Evolutionary conservation across 352 stramenopile genomes (phyloP).

Genomic region (Phytopythium oedochilum): DNA sequence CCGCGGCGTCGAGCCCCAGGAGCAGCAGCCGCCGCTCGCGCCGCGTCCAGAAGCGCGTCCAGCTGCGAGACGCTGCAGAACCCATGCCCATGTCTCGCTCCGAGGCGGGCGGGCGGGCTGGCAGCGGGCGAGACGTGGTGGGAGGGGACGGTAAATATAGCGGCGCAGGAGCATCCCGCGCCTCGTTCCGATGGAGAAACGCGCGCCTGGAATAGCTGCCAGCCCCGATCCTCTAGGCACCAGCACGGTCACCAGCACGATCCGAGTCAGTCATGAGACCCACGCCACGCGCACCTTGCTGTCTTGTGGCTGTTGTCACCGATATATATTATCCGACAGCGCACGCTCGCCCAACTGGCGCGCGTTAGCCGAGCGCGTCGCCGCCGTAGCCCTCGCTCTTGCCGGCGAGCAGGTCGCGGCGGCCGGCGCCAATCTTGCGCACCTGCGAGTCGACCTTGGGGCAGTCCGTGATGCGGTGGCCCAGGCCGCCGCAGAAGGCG

Average conservation of each 20-base stretch:
- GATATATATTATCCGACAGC: constrained; percentile 7
- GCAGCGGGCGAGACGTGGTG: no score
- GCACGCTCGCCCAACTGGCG: background rate
- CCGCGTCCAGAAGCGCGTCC: constrained; percentile 68
- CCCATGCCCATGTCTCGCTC: constrained; percentile 53
- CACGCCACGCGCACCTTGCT: background rate
- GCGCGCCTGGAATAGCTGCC: constrained; percentile 1
- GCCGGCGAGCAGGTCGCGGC: constrained; percentile 93
- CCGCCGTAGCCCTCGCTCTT: constrained; percentile 92
- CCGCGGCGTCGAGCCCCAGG: constrained; percentile 66
- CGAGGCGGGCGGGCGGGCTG: background rate
- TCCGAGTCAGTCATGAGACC: background rate
- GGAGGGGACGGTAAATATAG: constrained; percentile 9
- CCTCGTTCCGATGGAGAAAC: background rate
- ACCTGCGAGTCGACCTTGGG: constrained; percentile 98
- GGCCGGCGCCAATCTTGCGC: constrained; percentile 90
- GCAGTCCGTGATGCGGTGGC: constrained; percentile 98
- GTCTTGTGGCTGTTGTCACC: background rate
- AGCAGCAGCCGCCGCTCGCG: constrained; percentile 75
- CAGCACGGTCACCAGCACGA: no score
- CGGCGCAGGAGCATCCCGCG: background rate
- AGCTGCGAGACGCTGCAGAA: constrained; percentile 57
- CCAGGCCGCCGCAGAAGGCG: constrained; percentile 98
- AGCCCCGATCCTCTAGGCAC: background rate
- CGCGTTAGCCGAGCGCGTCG: constrained; percentile 77